Conservation (phyloP, 208 protist species). For the Leishmania amazonensis region DNA sequence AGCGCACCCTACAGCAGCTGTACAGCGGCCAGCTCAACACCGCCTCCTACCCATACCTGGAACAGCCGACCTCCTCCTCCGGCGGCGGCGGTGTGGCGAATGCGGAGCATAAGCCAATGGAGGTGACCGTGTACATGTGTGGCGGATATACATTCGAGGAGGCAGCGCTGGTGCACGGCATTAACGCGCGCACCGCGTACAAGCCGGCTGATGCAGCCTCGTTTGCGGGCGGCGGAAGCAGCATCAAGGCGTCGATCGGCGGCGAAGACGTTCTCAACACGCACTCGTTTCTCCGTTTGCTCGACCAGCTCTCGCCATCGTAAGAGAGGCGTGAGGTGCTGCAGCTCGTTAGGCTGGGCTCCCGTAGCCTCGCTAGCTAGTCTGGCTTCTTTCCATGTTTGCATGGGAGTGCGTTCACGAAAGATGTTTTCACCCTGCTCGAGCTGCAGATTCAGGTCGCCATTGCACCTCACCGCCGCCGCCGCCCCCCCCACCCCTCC, state of each 20-base stretch:
- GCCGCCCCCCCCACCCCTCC: background rate
- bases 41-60: constrained; percentile 60
- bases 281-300: constrained; percentile 49
- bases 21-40: constrained; percentile 60
- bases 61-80: constrained; percentile 34
- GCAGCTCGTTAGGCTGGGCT: background rate
- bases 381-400: background rate
- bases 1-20: constrained; percentile 79
- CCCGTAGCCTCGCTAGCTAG: background rate
- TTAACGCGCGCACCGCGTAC: constrained; percentile 73
- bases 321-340: background rate
- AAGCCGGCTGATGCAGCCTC: constrained; percentile 42
- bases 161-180: constrained; percentile 71
- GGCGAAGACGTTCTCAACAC: constrained; percentile 68
- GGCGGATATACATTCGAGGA: constrained; percentile 86
- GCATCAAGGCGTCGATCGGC: constrained; percentile 50
- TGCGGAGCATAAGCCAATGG: constrained; percentile 52
- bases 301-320: constrained; percentile 32
- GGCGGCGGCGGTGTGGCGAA: constrained; percentile 21
- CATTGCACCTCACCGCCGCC: background rate
- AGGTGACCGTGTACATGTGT: constrained; percentile 85
- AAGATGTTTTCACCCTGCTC: too few species aligned
- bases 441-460: background rate
- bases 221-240: constrained; percentile 38
- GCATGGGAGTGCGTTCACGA: background rate